Base-by-base conservation (phyloP, 805 yeast genomes). In the Cyberlindnera sargentensis region DNA sequence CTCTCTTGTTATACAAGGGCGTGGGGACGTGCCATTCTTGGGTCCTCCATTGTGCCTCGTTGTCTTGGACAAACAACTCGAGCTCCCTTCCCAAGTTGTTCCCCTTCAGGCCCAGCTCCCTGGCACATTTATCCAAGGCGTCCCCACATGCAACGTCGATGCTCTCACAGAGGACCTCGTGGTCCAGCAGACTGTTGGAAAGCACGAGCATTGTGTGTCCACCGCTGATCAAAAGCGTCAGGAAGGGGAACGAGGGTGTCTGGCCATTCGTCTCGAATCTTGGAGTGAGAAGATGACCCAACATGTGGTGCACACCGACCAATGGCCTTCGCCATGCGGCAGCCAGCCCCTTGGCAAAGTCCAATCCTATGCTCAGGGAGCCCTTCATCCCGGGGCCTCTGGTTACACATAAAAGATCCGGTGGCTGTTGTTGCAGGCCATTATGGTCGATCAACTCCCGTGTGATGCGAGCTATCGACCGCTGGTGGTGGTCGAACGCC, bases 371-470 rank as follows among this genome's bases (percentile, higher is more conserved):
- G 8, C 87, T 74, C 10, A 93, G 67, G 0, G 95, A 83, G 0
- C 97, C 96, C 7, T 80, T 76, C 96, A 93, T 88, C 0, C 99
- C 99, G 0, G 99, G 99, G 0, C 99, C 99, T 51, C 95, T 67
- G 0, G 99, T 93, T 4, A 83, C 95, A 61, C 95, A 84, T 1
- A 93, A 74, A 37, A 93, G 58, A 58, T 86, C 95, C 0, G 89
- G 87, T 29, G 49, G 56, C 36, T 44, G 58, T 10, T 30, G 31
- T 1, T 36, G 27, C 11, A 33, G n/a, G 11, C 26, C 15, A 7
- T 32, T 26, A 2, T 43, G n/a, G 1, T 36, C 31, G 1, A 56
- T 47, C 5, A 83, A 63, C 5, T 67, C 59, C 11, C 60, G 44
- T 0, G 84, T 78, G 31, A 83, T 58, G 0, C 58, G 52, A 0